Evolutionary conservation across 306 rosid species (phyloP), one percentile per base, ranked within the genome.

Genomic region (Glycyrrhiza uralensis): DNA sequence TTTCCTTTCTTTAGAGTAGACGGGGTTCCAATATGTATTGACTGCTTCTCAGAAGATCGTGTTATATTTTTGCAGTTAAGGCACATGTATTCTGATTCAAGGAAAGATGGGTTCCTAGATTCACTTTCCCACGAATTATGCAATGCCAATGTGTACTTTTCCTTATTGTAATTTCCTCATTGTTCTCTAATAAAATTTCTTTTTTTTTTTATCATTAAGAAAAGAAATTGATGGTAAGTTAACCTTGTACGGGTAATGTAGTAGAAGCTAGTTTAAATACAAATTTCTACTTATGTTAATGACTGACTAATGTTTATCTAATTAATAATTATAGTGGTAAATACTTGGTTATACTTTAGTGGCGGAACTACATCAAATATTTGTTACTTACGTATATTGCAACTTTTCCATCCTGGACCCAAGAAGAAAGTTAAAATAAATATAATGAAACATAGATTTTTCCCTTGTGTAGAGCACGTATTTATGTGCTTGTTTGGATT

Each of bases 61-160:
- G 17, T 61, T 24, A 52, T 70, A 35, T 26, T 35, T 55, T 58
- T 69, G 36, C 39, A 45, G 49, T 58, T 6, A 70, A 49, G 45
- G 56, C 28, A 15, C 22, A 7, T 71, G 47, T 49, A 50, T 56
- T 71, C 47, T 71, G 66, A 56, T 76, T 62, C 64, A 10, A n/a
- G 17, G 26, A 57, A 26, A 35, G 26, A 52, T 45, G 56, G 66
- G 56, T 30, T 76, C 39, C 72, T 71, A 52, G 51, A 44, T 76
- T 71, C 57, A 57, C 56, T 68, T 66, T 66, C 47, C 22, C 50
- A 15, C 36, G 10, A 59, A 49, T 15, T 55, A 24, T 65, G 72
- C 35, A 13, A 18, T 38, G 30, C 15, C 44, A 32, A 57, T 47
- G 17, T 32, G 30, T 32, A 29, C 41, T 56, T 51, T 39, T 13